Base-by-base conservation (phyloP, 441 rosid genomes). In the Gossypium aridum region DNA sequence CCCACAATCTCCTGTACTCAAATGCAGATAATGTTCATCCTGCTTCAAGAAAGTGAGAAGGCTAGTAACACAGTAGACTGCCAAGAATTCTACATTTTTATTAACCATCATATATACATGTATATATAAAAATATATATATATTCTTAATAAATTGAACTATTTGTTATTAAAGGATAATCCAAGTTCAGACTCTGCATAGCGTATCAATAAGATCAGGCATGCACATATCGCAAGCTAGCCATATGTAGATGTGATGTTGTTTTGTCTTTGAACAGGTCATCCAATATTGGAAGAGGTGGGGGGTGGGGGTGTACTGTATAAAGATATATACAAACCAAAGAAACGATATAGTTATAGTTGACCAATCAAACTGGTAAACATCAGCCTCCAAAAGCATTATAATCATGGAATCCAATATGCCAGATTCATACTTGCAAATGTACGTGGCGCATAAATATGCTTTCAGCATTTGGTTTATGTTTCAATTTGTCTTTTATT, bases 181-280 rank as follows among this genome's bases (percentile, higher is more conserved):
- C 8, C 39, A 34, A 37, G 43, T 39, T 77, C 78, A 12, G 72
- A 74, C 59, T 17, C 53, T 4, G 59, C 73, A 49, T 73, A 64
- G 37, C 75, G 55, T 16, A 74, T 62, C 26, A 74, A 61, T 10
- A 20, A 56, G 13, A 74, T 23, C 17, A 71, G 31, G 53, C 66
- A 37, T 9, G 43, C 47, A 71, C 34, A 23, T 39, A 22, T 13
- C 56, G 71, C 12, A 45, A 66, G 68, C 72, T 59, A 45, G 75
- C 81, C 88, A 85, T 85, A 70, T 67, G 64, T 60, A 16, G 53
- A 31, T 19, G 56, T 22, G 43, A 37, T 37, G 43, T 7, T 37
- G 43, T 37, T 37, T 23, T 22, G 25, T 57, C 61, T 7, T 7
- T 19, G 26, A 17, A 20, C 13, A 56, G 26, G 61, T 56, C 12